phyloP scores from a whole-genome alignment of 345 rosid genomes.

The Euphorbia peplus region DNA sequence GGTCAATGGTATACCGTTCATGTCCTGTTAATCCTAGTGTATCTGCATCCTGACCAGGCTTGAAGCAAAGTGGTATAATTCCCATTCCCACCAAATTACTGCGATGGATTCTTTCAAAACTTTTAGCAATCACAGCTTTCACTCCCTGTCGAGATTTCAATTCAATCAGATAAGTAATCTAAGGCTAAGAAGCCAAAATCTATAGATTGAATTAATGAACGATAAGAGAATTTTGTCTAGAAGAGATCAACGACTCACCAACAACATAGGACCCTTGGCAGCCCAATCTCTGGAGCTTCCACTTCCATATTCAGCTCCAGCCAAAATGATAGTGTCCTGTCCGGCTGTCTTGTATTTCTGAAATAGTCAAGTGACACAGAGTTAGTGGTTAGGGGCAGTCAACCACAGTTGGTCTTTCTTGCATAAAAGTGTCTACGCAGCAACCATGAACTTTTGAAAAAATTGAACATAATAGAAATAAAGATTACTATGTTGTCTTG shows the following conservation, averaged over 20 bases:
- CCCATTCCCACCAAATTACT: constrained; percentile 99
- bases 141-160: constrained; percentile 60
- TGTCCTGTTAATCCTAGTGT: constrained; percentile 84
- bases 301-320: constrained; percentile 99
- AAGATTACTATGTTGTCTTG: no score
- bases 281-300: constrained; percentile 99
- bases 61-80: constrained; percentile 87
- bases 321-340: constrained; percentile 73
- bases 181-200: background rate
- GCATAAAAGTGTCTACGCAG: no score
- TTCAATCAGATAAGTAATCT: constrained; percentile 17
- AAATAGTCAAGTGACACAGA: constrained; percentile 23
- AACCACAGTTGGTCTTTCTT: background rate
- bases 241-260: constrained; percentile 44
- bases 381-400: background rate
- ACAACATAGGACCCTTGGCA: constrained; percentile 96
- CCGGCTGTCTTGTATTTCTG: constrained; percentile 86
- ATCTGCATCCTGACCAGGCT: constrained; percentile 91
- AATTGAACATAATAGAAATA: background rate
- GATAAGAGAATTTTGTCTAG: background rate
- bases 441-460: no score
- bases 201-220: background rate
- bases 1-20: constrained; percentile 82
- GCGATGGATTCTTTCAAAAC: constrained; percentile 98
- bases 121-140: constrained; percentile 93